phyloP scores from a whole-genome alignment of 495 filamentous ascomycete species.

The Sporormia fimetaria region DNA sequence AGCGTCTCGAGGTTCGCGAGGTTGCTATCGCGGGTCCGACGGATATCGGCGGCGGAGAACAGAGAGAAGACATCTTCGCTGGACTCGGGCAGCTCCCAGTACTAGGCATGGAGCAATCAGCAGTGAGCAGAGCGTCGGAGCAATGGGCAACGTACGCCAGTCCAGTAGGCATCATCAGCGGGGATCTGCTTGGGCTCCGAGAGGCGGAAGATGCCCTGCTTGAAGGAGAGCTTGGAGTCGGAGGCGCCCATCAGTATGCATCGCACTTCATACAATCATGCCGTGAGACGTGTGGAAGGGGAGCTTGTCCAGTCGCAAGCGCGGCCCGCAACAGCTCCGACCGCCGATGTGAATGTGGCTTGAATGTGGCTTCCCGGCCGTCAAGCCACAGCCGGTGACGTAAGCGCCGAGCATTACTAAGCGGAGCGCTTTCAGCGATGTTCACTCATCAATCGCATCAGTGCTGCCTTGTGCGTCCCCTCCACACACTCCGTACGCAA shows the following conservation, averaged over 20 bases:
- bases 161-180: constrained; percentile 85
- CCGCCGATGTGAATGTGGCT: no score
- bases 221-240: constrained; percentile 98
- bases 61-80: constrained; percentile 94
- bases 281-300: constrained; percentile 1
- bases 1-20: constrained; percentile 87
- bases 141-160: constrained; percentile 50
- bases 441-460: neutral
- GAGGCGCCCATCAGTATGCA: constrained; percentile 73
- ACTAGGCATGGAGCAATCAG: constrained; percentile 43
- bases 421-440: no score
- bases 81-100: constrained; percentile 96
- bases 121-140: constrained; percentile 3
- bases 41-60: constrained; percentile 87
- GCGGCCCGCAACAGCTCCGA: no score
- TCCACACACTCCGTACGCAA: neutral
- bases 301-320: neutral
- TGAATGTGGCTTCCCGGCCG: no score
- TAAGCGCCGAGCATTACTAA: no score
- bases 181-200: constrained; percentile 84
- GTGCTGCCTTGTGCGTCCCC: neutral
- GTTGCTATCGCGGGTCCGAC: constrained; percentile 75
- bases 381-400: no score
- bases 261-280: constrained; percentile 9
- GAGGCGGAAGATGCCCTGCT: constrained; percentile 95